Conservation (phyloP, 169 alveolate genomes). For the Cryptosporidium sp. region DNA sequence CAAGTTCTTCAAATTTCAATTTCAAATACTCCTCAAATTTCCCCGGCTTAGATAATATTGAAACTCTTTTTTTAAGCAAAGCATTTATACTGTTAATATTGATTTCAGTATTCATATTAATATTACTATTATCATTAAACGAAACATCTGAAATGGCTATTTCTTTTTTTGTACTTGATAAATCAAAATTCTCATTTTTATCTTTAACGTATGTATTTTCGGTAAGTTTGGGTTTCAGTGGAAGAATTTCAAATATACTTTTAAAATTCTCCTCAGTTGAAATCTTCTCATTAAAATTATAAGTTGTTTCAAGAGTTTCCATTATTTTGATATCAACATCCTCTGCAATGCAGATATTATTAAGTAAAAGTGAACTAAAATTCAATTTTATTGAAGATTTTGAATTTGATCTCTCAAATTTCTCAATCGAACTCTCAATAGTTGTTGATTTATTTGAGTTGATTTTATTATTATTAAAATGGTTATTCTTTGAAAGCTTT, state of each 20-base stretch:
- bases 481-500: background rate
- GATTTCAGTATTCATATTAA: background rate
- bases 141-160: background rate
- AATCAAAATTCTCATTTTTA: background rate
- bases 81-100: background rate
- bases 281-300: background rate
- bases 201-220: background rate
- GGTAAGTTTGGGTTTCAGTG: background rate
- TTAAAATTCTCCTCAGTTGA: slow-evolving; percentile 7
- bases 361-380: slow-evolving; percentile 15
- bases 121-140: background rate
- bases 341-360: slow-evolving; percentile 38
- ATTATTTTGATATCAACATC: slow-evolving; percentile 7
- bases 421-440: background rate
- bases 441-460: background rate
- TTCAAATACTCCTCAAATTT: slow-evolving; percentile 45
- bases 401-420: background rate
- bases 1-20: slow-evolving; percentile 27
- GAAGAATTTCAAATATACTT: slow-evolving; percentile 2
- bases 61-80: background rate
- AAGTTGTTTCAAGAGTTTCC: background rate
- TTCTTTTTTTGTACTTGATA: background rate
- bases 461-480: background rate
- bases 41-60: background rate
- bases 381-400: slow-evolving; percentile 20